A percentile compares a stretch with the other conserved stretches of the same genome.
These are phyloP conservation scores for Apodospora peruviana DNA, from an alignment of 495 filamentous ascomycete genomes.

Conservation along the genomic window DNA sequence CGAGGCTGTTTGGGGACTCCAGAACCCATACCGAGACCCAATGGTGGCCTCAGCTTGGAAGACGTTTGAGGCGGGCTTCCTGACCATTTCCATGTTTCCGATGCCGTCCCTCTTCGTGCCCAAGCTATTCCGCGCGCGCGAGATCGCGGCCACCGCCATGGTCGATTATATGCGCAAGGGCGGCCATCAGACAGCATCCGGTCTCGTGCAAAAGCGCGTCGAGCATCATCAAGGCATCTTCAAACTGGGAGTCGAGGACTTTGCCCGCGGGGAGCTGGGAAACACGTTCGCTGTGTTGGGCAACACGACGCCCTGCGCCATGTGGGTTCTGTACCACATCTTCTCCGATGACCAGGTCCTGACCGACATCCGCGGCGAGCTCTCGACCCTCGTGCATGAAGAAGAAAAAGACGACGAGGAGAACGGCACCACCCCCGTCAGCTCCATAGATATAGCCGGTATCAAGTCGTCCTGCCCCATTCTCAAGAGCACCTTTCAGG, in stretches of 20 bases:
- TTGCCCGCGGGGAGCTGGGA: conserved; percentile 22
- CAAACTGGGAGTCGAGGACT: conserved; percentile 11
- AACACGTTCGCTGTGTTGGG: conserved; percentile 6
- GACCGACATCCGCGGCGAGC: conserved; percentile 15
- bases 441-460: conserved; percentile 8
- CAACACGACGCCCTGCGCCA: conserved; percentile 10
- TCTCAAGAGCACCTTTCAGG: conserved; percentile 21
- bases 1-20: conserved; percentile 15
- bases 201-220: conserved; percentile 12
- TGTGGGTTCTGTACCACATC: conserved; percentile 16
- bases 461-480: conserved; percentile 18
- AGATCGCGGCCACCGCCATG: conserved; percentile 14
- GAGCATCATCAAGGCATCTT: conserved; percentile 14
- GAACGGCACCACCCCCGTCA: neutral
- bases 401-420: conserved; percentile 3
- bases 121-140: conserved; percentile 8
- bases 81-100: conserved; percentile 15
- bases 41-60: conserved; percentile 11
- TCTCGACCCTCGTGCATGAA: conserved; percentile 10
- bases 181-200: conserved; percentile 12
- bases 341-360: conserved; percentile 17
- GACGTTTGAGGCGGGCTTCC: conserved; percentile 16
- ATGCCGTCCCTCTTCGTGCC: conserved; percentile 9
- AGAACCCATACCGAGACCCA: conserved; percentile 17
- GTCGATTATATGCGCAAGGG: conserved; percentile 12